Base-by-base conservation (phyloP, 192 early-diverging fungal genomes). In the Coemansia sp. region DNA sequence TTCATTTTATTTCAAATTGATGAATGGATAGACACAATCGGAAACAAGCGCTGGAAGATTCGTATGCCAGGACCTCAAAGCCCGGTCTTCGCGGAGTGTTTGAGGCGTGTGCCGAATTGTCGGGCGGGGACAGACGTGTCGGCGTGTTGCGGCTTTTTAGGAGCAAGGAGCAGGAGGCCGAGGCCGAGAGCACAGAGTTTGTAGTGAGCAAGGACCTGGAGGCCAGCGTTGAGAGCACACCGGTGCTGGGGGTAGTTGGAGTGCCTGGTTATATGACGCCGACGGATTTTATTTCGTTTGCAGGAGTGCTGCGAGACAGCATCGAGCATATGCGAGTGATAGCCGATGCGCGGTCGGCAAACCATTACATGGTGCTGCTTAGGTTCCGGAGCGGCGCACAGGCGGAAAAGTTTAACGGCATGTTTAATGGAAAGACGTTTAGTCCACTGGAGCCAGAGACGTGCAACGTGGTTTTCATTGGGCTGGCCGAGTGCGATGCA, bases 201-300 rank as follows among this genome's bases (percentile, higher is more conserved):
- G 12, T 34, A 15, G 57, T 34, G 12, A 7, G 8, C 57, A 35
- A 8, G 14, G 34, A 15, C 35, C 58, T 38, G 32, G 9, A 60
- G 58, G 11, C 58, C 1, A 2, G 11, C 3, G 57, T 12, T 11
- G 14, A 3, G 32, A 8, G 9, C 33, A 28, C 7, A 60, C 58
- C 45, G 3, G 71, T 88, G 17, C 75, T 98, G 5, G 88, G 89
- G 59, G 86, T 96, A 1, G 80, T 98, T 18, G 94, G 93, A 32
- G 93, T 98, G 3, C 97, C 97, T 0, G 85, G 88, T 0, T 96
- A 94, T 75, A 90, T 96, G 88, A 90, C 92, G 20, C 86, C 95
- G 6, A 89, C 91, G 5, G 97, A 98, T 76, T 93, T 98, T 83
- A 74, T 98, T 28, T 86, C 88, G 6, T 96, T 96, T 76, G 85